These are phyloP conservation scores for Sporisorium exsertum DNA, from an alignment of 1,284 basidiomycete genomes.

Conservation along the genomic window DNA sequence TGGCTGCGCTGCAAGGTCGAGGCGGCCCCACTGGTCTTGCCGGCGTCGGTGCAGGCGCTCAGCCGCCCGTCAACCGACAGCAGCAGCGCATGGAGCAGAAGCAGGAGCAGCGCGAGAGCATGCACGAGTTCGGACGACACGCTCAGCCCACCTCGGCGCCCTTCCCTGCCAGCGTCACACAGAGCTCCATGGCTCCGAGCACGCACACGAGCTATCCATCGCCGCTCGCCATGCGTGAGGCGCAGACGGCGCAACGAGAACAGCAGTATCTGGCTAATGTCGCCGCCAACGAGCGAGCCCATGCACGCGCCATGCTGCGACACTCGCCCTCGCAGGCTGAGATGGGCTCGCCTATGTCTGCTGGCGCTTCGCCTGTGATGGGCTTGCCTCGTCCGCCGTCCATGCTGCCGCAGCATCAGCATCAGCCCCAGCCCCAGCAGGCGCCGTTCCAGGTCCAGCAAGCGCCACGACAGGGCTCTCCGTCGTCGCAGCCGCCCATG, in stretches of 20 bases:
- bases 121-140: slow-evolving; percentile 46
- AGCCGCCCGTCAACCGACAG: slow-evolving; percentile 35
- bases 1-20: slow-evolving; percentile 70
- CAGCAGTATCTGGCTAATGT: slow-evolving; percentile 58
- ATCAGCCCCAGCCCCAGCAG: slow-evolving; percentile 1
- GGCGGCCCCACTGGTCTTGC: slow-evolving; percentile 40
- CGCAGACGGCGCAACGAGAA: slow-evolving; percentile 62
- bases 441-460: slow-evolving; percentile 2
- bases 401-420: slow-evolving; percentile 19
- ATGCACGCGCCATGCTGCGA: slow-evolving; percentile 41
- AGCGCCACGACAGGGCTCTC: slow-evolving; percentile 9
- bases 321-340: slow-evolving; percentile 41
- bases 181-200: slow-evolving; percentile 48
- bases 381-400: slow-evolving; percentile 36
- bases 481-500: slow-evolving; percentile 11
- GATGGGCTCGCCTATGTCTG: slow-evolving; percentile 21
- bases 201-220: slow-evolving; percentile 58
- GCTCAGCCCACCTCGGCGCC: slow-evolving; percentile 65
- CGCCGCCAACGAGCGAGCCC: slow-evolving; percentile 51
- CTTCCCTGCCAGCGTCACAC: slow-evolving; percentile 58
- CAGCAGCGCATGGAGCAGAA: slow-evolving; percentile 39
- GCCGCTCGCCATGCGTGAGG: slow-evolving; percentile 64
- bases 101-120: slow-evolving; percentile 51
- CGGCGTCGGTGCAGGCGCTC: slow-evolving; percentile 24
- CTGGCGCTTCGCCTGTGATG: slow-evolving; percentile 13